Evolutionary conservation across 768 basidiomycete species (phyloP), one percentile per base, ranked within the genome.

Genomic region (Pleurotus salmoneostramineus): DNA sequence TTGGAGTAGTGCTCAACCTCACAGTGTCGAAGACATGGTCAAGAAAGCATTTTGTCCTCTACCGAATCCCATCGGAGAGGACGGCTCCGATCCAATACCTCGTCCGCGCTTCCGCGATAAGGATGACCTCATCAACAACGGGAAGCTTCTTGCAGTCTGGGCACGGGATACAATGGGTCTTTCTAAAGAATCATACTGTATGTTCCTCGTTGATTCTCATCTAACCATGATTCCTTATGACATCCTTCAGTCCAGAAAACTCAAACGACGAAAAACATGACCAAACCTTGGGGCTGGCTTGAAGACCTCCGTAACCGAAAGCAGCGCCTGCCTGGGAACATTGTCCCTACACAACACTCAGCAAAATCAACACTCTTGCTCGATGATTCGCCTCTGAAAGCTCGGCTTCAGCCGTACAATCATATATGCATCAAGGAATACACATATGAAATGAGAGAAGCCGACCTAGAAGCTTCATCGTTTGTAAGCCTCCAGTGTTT

Each of bases 1-100:
- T 3, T 95, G 92, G 92, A 90, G 88, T 65, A 90, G 88, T 2
- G 92, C 92, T 3, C 89, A 92, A 65, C 89, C 91, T 1, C 85
- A 86, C 50, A 91, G 83, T 65, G 91, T 92, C 6, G 69, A 72
- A 0, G 84, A 87, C 62, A 93, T 94, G 92, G 87, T 89, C 0
- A 67, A 80, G 17, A 75, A 74, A 36, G 77, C 79, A 35, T 91
- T 93, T 66, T 82, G 76, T 17, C 6, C 15, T 11, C 44, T 15
- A n/a, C 14, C 11, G 15, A 45, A 15, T 45, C 12, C 8, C 2
- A 6, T 17, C 15, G 44, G 6, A 45, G 15, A 17, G 44, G 12
- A 45, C 4, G 6, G 15, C 1, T 17, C 10, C 10, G 44, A 45
- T 45, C 5, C 15, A 3, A 15, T 45, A 11, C 44, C 40, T 10